Evolutionary conservation across 768 basidiomycete genomes (phyloP).

Genomic region (Naganishia antarctica): DNA sequence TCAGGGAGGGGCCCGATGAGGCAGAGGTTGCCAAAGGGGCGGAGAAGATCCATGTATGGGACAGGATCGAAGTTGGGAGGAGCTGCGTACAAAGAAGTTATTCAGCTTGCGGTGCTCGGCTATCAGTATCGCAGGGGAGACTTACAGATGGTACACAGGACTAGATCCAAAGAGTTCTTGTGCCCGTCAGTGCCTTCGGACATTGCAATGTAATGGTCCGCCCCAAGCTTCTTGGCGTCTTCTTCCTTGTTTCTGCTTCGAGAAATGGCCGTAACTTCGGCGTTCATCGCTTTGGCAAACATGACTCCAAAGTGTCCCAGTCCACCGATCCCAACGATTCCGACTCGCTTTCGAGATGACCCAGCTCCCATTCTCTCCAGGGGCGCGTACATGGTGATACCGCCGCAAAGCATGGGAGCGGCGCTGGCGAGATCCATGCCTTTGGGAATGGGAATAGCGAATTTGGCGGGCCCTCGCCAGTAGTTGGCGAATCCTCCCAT

Average conservation of each 20-base stretch:
- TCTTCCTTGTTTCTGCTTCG: conserved; percentile 55
- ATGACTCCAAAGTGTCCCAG: conserved; percentile 37
- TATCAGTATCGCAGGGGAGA: conserved; percentile 36
- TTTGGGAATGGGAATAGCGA: not conserved
- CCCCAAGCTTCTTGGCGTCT: conserved; percentile 52
- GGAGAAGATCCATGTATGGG: conserved; percentile 50
- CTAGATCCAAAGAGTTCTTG: not conserved
- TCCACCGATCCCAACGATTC: conserved; percentile 60
- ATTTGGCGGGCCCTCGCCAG: not conserved
- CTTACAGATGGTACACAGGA: conserved; percentile 10
- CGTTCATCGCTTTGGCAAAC: conserved; percentile 29
- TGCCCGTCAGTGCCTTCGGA: not conserved
- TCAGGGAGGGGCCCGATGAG: conserved; percentile 54
- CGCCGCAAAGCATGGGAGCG: conserved; percentile 59
- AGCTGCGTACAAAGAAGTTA: no score
- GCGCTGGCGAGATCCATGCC: conserved; percentile 40
- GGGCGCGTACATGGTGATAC: conserved; percentile 59
- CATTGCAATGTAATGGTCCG: not conserved
- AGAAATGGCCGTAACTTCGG: conserved; percentile 57
- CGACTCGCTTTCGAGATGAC: conserved; percentile 47
- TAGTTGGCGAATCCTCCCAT: not conserved
- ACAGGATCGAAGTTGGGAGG: no score
- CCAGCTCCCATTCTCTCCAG: conserved; percentile 55
- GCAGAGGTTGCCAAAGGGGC: conserved; percentile 54
- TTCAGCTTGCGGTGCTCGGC: conserved; percentile 38